A percentile compares a stretch with the other conserved stretches of the same genome.
Evolutionary conservation across 208 protist genomes (phyloP).

Genomic region (Acanthamoeba sp.): DNA sequence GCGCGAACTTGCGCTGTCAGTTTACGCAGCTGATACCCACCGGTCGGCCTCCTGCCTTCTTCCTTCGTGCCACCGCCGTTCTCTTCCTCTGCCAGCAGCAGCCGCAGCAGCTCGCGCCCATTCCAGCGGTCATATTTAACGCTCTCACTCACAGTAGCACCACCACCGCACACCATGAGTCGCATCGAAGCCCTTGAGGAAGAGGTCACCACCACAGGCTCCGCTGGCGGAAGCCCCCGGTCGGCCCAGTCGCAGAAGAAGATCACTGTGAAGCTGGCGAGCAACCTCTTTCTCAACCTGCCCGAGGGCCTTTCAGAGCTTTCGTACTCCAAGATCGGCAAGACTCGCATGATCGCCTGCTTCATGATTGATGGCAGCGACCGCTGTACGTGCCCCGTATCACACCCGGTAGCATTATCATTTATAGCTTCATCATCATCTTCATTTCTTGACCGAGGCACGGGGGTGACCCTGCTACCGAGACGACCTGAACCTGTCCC

Average conservation of each 20-base stretch:
- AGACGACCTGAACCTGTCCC: neutral
- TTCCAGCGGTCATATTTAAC: too few relatives aligned
- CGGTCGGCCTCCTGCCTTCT: too few relatives aligned
- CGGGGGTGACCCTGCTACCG: neutral
- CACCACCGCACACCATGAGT: too few relatives aligned
- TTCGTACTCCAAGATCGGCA: conserved; percentile 19
- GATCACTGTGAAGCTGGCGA: conserved; percentile 27
- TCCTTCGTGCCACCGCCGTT: too few relatives aligned
- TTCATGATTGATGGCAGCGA: conserved; percentile 60
- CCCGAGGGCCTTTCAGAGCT: conserved; percentile 44
- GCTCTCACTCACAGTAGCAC: too few relatives aligned
- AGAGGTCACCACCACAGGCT: neutral
- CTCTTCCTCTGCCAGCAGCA: too few relatives aligned
- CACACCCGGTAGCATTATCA: too few relatives aligned
- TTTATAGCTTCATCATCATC: too few relatives aligned
- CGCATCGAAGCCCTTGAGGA: conserved; percentile 23
- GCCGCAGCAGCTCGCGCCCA: too few relatives aligned
- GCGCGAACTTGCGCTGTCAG: too few relatives aligned
- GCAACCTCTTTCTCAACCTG: conserved; percentile 44
- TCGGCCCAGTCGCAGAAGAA: conserved; percentile 13
- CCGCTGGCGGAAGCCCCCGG: neutral
- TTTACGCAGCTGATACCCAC: too few relatives aligned
- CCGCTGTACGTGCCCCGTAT: neutral
- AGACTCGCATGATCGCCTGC: conserved; percentile 38
- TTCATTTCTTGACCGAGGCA: too few relatives aligned